Evolutionary conservation across 2,329 filamentous ascomycete genomes (phyloP), one percentile per base, ranked within the genome.

Genomic region (Coniochaeta sp.): DNA sequence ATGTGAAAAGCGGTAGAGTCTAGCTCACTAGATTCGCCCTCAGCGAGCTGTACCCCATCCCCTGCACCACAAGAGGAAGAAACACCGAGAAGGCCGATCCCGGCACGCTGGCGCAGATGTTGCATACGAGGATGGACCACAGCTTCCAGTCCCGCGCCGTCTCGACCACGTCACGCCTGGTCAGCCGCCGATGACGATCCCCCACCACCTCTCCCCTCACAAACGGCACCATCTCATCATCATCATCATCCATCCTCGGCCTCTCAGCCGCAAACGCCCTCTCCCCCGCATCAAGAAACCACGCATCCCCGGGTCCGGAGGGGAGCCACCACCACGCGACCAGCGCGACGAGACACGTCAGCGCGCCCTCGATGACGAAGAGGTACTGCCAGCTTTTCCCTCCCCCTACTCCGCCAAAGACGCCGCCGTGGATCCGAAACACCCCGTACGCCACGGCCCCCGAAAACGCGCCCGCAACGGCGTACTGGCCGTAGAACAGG

Each of bases 401-500:
- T n/a, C n/a, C n/a, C n/a, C n/a, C n/a, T n/a, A n/a, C 10, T 12
- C 34, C 10, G 34, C 34, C 6, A 72, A 69, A 69, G 1, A 76
- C 60, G 0, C 65, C 61, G 1, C 70, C 71, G 16, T 9, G 60
- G 42, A 77, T 71, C 28, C 71, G 73, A 62, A 79, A 77, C 30
- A 76, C 70, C 1, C 72, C 75, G 58, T 75, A 78, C 1, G 67
- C 66, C 22, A 85, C 70, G 3, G 82, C 65, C 1, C 82, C 83
- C n/a, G 81, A 81, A 36, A 86, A 73, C 0, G 81, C 82, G 7
- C 80, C 81, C 3, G 82, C 81, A 8, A 85, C 74, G 1, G 81
- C 81, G 60, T 79, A 80, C 67, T 83, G 81, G 8, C 82, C 81
- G 63, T 83, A 85, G 66, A 85, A 85, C 44, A 84, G 69, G 4